phyloP scores from a whole-genome alignment of 1,139 yeast species.

The Petasospora rhodanensis region DNA sequence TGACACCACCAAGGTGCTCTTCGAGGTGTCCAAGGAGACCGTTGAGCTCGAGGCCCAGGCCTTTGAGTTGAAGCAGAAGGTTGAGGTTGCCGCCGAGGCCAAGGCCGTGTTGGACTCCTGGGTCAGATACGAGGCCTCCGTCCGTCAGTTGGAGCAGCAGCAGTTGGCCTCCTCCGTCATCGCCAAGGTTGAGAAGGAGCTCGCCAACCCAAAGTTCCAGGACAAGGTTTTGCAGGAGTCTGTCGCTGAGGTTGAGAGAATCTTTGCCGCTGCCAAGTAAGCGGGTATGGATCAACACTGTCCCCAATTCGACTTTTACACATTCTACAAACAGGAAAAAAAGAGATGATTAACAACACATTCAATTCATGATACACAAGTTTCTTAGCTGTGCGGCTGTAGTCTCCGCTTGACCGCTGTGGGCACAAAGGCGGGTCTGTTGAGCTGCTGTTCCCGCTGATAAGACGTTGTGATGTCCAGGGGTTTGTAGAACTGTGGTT shows the following conservation, averaged over 20 bases:
- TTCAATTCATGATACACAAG: slow-evolving; percentile 7
- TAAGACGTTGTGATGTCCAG: slow-evolving; percentile 14
- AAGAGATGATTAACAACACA: background rate
- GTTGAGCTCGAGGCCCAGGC: slow-evolving; percentile 92
- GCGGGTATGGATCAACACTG: too few relatives aligned
- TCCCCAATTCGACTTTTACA: too few relatives aligned
- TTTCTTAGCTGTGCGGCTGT: too few relatives aligned
- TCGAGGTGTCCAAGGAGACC: slow-evolving; percentile 93
- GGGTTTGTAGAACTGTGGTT: slow-evolving; percentile 30
- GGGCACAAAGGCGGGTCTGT: slow-evolving; percentile 9
- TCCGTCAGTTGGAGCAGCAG: slow-evolving; percentile 94
- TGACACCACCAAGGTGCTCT: slow-evolving; percentile 83
- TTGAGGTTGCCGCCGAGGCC: slow-evolving; percentile 85
- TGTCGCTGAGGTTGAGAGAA: slow-evolving; percentile 84
- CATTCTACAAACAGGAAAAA: too few relatives aligned
- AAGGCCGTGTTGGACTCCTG: slow-evolving; percentile 95
- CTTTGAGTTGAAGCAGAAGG: slow-evolving; percentile 87
- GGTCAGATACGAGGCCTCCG: slow-evolving; percentile 97
- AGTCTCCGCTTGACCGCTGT: slow-evolving; percentile 15
- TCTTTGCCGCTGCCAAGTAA: slow-evolving; percentile 43
- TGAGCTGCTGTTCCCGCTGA: slow-evolving; percentile 9
- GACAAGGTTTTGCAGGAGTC: slow-evolving; percentile 88
- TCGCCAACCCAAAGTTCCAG: slow-evolving; percentile 88
- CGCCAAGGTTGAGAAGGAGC: slow-evolving; percentile 82
- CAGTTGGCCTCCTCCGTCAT: slow-evolving; percentile 85